Conservation (phyloP, 2,329 filamentous ascomycete genomes). For the Neonectria magnoliae region DNA sequence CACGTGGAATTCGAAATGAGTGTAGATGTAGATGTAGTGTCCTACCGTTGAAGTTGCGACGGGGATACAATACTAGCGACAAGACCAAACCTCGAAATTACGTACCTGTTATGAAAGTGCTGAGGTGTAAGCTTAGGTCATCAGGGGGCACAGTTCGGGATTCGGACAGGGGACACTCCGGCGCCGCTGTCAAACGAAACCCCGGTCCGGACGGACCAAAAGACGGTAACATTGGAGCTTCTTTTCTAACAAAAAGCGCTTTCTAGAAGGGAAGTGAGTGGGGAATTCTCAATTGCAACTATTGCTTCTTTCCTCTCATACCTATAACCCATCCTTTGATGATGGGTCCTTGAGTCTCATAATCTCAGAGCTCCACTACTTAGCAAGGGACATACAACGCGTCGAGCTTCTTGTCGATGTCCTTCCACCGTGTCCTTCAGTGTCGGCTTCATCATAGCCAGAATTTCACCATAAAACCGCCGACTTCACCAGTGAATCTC, state of each 20-base stretch:
- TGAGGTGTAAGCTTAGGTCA: constrained; percentile 36
- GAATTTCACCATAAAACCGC: neutral
- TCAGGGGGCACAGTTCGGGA: constrained; percentile 31
- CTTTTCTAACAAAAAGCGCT: neutral
- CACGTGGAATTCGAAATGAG: constrained; percentile 14
- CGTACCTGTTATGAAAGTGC: constrained; percentile 10
- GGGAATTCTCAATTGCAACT: neutral
- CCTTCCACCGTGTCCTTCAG: neutral
- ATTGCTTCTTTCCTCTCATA: neutral
- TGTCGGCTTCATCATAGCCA: neutral
- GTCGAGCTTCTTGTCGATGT: neutral
- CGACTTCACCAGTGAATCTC: constrained; percentile 25
- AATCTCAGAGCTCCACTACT: neutral
- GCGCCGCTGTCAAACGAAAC: neutral
- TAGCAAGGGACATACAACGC: too few species aligned
- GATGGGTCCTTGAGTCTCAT: neutral
- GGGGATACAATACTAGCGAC: neutral
- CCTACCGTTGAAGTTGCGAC: neutral
- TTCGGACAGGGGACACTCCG: constrained; percentile 15
- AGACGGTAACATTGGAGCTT: neutral
- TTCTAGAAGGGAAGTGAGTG: neutral
- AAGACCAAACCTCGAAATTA: constrained; percentile 7
- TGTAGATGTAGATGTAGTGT: constrained; percentile 3
- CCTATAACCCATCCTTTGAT: neutral
- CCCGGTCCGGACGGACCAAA: constrained; percentile 2